These are phyloP conservation scores for Dissoconium aciculare DNA, from an alignment of 2,329 filamentous ascomycete genomes.

Conservation along the genomic window DNA sequence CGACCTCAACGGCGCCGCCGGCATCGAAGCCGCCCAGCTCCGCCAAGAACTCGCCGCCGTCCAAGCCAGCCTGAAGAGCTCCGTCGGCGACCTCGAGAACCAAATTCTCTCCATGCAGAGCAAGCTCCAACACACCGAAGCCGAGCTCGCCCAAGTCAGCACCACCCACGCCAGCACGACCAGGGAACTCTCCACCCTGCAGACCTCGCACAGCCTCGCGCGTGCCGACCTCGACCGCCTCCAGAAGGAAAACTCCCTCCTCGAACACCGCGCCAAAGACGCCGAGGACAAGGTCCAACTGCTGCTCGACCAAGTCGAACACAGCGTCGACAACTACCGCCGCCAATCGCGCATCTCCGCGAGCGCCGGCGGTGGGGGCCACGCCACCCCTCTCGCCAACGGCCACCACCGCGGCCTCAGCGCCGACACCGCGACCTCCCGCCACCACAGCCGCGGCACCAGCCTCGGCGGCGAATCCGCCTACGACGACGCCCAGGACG, in stretches of 20 bases:
- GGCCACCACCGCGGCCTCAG: constrained; percentile 23
- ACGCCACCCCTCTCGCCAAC: constrained; percentile 32
- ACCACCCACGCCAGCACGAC: constrained; percentile 29
- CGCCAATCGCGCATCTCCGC: constrained; percentile 46
- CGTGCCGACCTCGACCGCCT: constrained; percentile 63
- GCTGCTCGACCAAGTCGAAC: constrained; percentile 85
- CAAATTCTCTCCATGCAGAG: constrained; percentile 53
- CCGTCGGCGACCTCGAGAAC: constrained; percentile 53
- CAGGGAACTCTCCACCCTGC: constrained; percentile 40
- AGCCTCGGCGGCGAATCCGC: constrained; percentile 48
- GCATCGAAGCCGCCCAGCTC: constrained; percentile 51
- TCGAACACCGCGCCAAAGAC: constrained; percentile 74
- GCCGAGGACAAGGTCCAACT: constrained; percentile 88
- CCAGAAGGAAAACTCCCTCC: constrained; percentile 62
- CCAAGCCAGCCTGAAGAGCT: constrained; percentile 52
- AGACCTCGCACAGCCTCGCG: constrained; percentile 26
- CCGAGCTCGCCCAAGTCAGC: constrained; percentile 54
- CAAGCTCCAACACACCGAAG: constrained; percentile 51
- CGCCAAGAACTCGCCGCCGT: constrained; percentile 53
- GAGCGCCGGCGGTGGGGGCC: constrained; percentile 25
- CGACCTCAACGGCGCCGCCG: constrained; percentile 47
- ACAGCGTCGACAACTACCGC: constrained; percentile 86
- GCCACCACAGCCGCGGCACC: constrained; percentile 40
- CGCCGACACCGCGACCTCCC: constrained; percentile 19
- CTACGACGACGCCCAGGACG: constrained; percentile 29